Conservation (phyloP, 2,329 filamentous ascomycete genomes). For the Colletotrichum liriopes region DNA sequence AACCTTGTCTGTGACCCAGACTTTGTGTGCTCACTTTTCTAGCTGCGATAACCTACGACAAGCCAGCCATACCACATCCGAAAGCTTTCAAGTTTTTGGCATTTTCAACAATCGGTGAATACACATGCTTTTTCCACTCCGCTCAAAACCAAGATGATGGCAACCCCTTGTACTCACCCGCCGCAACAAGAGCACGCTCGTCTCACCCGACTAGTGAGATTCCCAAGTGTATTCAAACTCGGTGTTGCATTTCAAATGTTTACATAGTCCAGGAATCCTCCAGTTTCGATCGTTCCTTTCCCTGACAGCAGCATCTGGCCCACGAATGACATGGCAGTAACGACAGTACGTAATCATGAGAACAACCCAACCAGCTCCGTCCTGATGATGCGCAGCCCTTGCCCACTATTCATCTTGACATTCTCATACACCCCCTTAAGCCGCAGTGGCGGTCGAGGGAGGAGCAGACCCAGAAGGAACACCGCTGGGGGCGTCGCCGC, state of each 20-base stretch:
- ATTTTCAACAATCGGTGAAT: neutral
- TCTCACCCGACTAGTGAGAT: too few relatives aligned
- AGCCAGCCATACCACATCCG: neutral
- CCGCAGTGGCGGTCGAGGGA: neutral
- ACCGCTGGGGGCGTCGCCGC: neutral
- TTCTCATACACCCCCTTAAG: neutral
- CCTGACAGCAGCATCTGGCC: neutral
- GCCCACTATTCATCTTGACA: neutral
- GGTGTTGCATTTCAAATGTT: too few relatives aligned
- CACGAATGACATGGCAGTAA: neutral
- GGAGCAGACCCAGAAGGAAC: conserved; percentile 5
- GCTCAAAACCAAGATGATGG: neutral
- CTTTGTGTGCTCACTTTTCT: neutral
- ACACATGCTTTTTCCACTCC: neutral
- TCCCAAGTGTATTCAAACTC: too few relatives aligned
- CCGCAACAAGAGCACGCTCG: too few relatives aligned
- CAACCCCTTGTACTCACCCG: neutral
- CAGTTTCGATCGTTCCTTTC: neutral
- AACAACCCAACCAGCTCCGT: neutral
- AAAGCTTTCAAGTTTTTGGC: neutral
- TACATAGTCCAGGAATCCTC: too few relatives aligned
- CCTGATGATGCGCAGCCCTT: neutral
- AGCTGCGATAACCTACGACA: too few relatives aligned
- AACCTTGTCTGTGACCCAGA: neutral
- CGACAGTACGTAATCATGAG: neutral